A percentile compares a stretch with the other conserved stretches of the same genome.
Evolutionary conservation across 805 yeast genomes (phyloP).

Genomic region (Schwanniomyces pseudopolymorphus): DNA sequence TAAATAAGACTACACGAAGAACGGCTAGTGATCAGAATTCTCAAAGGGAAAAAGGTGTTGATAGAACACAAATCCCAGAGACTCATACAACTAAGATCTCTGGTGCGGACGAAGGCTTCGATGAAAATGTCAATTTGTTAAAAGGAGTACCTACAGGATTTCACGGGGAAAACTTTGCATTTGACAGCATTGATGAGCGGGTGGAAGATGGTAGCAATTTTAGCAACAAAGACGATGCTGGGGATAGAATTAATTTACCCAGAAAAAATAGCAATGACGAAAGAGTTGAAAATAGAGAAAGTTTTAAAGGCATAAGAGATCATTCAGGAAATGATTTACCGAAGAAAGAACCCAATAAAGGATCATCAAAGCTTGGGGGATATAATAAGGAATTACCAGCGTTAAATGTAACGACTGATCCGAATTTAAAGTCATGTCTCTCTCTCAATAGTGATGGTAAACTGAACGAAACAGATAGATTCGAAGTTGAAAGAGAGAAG

Average conservation of each 20-base stretch:
- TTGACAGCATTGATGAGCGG: not conserved
- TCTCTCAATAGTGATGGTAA: conserved; percentile 2
- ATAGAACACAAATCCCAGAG: not conserved
- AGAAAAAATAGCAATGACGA: not conserved
- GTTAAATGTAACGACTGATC: conserved; percentile 15
- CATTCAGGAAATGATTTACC: not conserved
- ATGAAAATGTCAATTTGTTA: not conserved
- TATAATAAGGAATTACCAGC: conserved; percentile 7
- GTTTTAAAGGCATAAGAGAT: not conserved
- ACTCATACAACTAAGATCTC: not conserved
- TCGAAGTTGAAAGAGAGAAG: not conserved
- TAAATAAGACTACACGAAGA: not conserved
- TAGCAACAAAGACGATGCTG: not conserved
- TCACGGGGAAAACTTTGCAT: not conserved
- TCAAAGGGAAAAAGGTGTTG: not conserved
- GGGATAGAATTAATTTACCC: not conserved
- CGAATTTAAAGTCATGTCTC: conserved; percentile 18
- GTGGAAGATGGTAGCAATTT: not conserved
- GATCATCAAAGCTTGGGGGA: not conserved
- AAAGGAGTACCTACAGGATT: not conserved
- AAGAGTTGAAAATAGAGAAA: not conserved
- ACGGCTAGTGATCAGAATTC: not conserved
- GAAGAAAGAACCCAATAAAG: not conserved
- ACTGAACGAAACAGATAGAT: not conserved
- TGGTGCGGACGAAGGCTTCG: not conserved